phyloP scores from a whole-genome alignment of 106 monocot species.

The Allium sativum region DNA sequence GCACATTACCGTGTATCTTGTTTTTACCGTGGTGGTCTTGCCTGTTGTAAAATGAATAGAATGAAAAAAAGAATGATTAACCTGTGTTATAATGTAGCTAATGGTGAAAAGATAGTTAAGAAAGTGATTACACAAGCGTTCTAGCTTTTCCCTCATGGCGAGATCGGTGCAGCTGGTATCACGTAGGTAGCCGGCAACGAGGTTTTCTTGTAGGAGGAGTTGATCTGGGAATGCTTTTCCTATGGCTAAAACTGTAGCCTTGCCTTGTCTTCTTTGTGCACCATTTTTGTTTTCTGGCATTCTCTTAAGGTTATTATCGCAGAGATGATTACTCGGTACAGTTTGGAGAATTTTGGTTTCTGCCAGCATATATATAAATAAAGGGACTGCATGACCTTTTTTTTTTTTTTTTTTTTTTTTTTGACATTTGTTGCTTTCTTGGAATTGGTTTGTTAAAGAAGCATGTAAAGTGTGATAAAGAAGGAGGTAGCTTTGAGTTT shows the following conservation, averaged over 20 bases:
- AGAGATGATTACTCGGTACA: neutral
- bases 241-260: slow-evolving; percentile 40
- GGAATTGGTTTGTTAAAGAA: neutral
- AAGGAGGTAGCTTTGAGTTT: neutral
- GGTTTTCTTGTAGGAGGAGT: slow-evolving; percentile 43
- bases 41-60: slow-evolving; percentile 17
- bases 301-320: neutral
- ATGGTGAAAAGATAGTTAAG: neutral
- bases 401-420: no score
- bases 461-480: neutral
- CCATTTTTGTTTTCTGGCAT: neutral
- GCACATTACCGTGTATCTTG: slow-evolving; percentile 60
- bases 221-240: slow-evolving; percentile 70
- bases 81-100: neutral
- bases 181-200: slow-evolving; percentile 45
- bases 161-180: slow-evolving; percentile 56
- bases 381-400: neutral
- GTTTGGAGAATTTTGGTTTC: neutral
- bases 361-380: neutral
- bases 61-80: neutral
- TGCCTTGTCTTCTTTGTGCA: slow-evolving; percentile 3
- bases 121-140: slow-evolving; percentile 44
- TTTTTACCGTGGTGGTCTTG: slow-evolving; percentile 82
- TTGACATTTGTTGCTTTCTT: neutral
- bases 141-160: slow-evolving; percentile 45